These are phyloP conservation scores for Aspergillus sp. DNA, from an alignment of 2,329 filamentous ascomycete genomes.

Conservation along the genomic window DNA sequence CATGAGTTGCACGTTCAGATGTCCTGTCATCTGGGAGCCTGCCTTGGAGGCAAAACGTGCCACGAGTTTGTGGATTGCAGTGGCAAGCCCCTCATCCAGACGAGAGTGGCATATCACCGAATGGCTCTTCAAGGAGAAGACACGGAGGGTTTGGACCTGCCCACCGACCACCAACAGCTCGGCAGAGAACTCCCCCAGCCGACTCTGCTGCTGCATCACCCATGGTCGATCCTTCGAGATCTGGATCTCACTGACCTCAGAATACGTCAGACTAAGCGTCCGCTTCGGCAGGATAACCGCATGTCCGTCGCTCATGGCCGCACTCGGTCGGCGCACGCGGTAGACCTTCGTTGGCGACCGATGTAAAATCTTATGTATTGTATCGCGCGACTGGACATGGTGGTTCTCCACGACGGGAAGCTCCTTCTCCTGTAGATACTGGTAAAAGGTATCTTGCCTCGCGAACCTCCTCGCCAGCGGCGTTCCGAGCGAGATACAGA, in stretches of 20 bases:
- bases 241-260: constrained; percentile 53
- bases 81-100: constrained; percentile 51
- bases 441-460: constrained; percentile 64
- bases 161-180: constrained; percentile 67
- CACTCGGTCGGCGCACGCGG: constrained; percentile 55
- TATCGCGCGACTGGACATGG: constrained; percentile 52
- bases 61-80: constrained; percentile 65
- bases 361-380: constrained; percentile 54
- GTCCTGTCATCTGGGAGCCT: constrained; percentile 59
- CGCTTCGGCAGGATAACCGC: constrained; percentile 56
- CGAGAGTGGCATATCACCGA: constrained; percentile 64
- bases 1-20: constrained; percentile 70
- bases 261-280: constrained; percentile 52
- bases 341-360: constrained; percentile 49
- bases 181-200: constrained; percentile 66
- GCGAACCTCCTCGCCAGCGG: constrained; percentile 58
- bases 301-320: constrained; percentile 55
- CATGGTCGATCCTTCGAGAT: constrained; percentile 58
- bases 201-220: constrained; percentile 68
- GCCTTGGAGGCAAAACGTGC: constrained; percentile 52
- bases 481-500: constrained; percentile 62
- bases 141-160: constrained; percentile 62
- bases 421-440: constrained; percentile 53
- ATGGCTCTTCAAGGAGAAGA: constrained; percentile 62
- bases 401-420: constrained; percentile 55